A percentile compares a stretch with the other conserved stretches of the same genome.
Conservation (phyloP, 768 basidiomycete species). For the Hericium coralloides region DNA sequence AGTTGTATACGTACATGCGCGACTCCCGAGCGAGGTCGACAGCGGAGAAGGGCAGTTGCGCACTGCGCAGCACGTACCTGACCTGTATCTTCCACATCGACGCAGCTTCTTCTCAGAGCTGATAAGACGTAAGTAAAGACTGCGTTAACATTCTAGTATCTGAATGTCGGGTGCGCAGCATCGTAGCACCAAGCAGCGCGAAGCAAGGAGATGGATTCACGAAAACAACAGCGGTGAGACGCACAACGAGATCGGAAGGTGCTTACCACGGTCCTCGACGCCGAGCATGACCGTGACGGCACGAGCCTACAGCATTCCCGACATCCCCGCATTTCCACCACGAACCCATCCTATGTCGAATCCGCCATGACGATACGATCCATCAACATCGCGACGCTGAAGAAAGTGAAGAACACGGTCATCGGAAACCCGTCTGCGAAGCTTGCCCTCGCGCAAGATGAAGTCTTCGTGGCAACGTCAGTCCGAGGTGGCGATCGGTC, state of each 20-base stretch:
- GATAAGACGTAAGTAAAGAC: too few relatives aligned
- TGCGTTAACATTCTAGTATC: too few relatives aligned
- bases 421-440: slow-evolving; percentile 79
- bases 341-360: neutral
- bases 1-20: too few relatives aligned
- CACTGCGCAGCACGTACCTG: too few relatives aligned
- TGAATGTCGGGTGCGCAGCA: too few relatives aligned
- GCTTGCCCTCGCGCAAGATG: slow-evolving; percentile 44
- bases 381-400: slow-evolving; percentile 35
- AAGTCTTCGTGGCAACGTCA: slow-evolving; percentile 46
- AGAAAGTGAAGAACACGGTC: slow-evolving; percentile 63
- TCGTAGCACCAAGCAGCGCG: too few relatives aligned
- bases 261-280: neutral
- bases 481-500: slow-evolving; percentile 13
- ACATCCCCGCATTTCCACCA: neutral
- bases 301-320: neutral
- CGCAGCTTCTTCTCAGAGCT: too few relatives aligned
- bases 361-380: slow-evolving; percentile 20
- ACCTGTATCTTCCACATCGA: too few relatives aligned
- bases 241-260: neutral
- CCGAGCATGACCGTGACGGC: neutral
- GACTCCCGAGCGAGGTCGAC: too few relatives aligned
- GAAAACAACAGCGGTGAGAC: too few relatives aligned
- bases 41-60: too few relatives aligned
- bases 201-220: too few relatives aligned